A percentile compares a stretch with the other conserved stretches of the same genome.
These are phyloP conservation scores for Cetraspora pellucida DNA, from an alignment of 192 early-diverging fungal genomes.

Conservation along the genomic window DNA sequence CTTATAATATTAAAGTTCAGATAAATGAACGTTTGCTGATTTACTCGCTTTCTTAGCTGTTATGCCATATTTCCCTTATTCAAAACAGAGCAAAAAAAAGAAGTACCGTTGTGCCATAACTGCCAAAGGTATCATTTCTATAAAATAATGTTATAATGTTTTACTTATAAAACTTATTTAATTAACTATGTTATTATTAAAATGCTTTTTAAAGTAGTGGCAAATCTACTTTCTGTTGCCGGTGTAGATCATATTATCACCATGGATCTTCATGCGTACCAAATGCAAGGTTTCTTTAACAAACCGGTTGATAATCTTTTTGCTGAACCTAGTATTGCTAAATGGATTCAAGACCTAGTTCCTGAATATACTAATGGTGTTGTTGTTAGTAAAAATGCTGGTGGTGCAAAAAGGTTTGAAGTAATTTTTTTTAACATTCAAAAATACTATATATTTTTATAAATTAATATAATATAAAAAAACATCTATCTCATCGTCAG, in stretches of 20 bases:
- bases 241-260: conserved; percentile 99
- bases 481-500: conserved; percentile 44
- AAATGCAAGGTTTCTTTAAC: conserved; percentile 96
- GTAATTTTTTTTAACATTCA: conserved; percentile 22
- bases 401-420: conserved; percentile 86
- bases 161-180: not conserved
- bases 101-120: conserved; percentile 95
- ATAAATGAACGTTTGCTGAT: not conserved
- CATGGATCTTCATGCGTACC: conserved; percentile 93
- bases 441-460: not conserved
- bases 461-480: not conserved
- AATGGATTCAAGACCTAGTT: conserved; percentile 83
- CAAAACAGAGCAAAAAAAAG: conserved; percentile 98
- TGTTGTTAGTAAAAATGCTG: conserved; percentile 93
- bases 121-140: conserved; percentile 69
- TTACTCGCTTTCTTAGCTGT: conserved; percentile 1
- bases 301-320: conserved; percentile 94
- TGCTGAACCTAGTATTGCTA: conserved; percentile 85
- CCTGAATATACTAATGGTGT: conserved; percentile 72
- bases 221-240: conserved; percentile 90
- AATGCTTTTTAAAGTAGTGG: conserved; percentile 65
- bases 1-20: too few species aligned
- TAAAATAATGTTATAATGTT: not conserved
- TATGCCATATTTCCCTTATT: conserved; percentile 97
- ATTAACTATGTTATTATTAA: not conserved